Conservation (phyloP, 768 basidiomycete genomes). For the Boletus bicolor region DNA sequence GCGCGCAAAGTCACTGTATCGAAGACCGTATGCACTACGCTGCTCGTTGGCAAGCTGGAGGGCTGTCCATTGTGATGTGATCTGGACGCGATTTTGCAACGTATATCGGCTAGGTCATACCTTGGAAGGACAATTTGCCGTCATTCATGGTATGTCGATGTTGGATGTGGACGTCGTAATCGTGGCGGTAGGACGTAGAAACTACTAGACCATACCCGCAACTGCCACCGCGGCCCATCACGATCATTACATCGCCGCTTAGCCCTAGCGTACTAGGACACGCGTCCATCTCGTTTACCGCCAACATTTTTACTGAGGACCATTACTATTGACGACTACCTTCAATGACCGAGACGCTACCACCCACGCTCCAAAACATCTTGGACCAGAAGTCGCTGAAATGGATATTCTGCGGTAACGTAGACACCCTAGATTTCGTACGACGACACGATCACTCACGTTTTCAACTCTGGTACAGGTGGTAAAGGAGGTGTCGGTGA, state of each 20-base stretch:
- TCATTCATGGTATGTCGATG: conserved; percentile 22
- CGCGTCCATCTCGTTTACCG: conserved; percentile 16
- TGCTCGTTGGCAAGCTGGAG: conserved; percentile 85
- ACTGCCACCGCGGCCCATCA: background rate
- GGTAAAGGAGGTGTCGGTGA: conserved; percentile 98
- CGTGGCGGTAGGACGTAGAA: conserved; percentile 19
- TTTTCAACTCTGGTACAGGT: conserved; percentile 46
- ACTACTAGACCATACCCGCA: background rate
- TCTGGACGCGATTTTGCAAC: background rate
- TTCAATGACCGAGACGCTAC: conserved; percentile 58
- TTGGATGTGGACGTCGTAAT: background rate
- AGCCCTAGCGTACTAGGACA: conserved; percentile 12
- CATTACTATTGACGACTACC: conserved; percentile 7
- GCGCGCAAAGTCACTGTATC: conserved; percentile 83
- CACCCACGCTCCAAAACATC: conserved; percentile 89
- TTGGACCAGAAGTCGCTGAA: conserved; percentile 90
- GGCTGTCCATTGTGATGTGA: conserved; percentile 44
- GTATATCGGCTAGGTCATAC: conserved; percentile 27
- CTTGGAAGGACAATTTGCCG: conserved; percentile 37
- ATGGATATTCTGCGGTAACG: conserved; percentile 97
- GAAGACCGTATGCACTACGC: conserved; percentile 84
- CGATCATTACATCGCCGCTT: conserved; percentile 14
- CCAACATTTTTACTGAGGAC: conserved; percentile 1
- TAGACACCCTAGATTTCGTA: conserved; percentile 21
- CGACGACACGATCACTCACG: conserved; percentile 13